Evolutionary conservation across 495 filamentous ascomycete genomes (phyloP).

Genomic region (Penicillium silybi): DNA sequence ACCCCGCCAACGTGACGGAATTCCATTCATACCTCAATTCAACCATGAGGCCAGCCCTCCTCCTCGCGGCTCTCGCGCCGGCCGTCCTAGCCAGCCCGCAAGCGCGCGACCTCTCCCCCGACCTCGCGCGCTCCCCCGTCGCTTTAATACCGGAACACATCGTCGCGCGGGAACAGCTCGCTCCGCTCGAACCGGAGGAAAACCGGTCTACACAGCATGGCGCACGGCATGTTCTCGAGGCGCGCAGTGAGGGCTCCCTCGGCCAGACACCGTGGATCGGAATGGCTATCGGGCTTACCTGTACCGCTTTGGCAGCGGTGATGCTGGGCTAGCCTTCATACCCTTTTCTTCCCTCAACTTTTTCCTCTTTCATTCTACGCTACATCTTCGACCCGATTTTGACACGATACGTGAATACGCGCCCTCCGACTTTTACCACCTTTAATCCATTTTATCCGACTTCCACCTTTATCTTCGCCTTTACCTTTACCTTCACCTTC

Average conservation of each 20-base stretch:
- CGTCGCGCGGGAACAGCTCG: conserved; percentile 4
- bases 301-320: conserved; percentile 41
- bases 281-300: conserved; percentile 46
- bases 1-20: neutral
- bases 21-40: neutral
- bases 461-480: conserved; percentile 2
- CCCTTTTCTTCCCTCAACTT: conserved; percentile 15
- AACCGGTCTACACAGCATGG: neutral
- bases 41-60: conserved; percentile 33
- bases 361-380: conserved; percentile 6
- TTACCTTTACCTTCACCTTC: neutral
- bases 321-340: conserved; percentile 35
- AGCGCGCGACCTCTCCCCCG: conserved; percentile 18
- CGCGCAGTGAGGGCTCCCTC: conserved; percentile 42
- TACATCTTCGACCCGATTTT: conserved; percentile 15
- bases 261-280: conserved; percentile 49
- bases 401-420: conserved; percentile 22
- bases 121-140: conserved; percentile 23
- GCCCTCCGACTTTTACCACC: conserved; percentile 4
- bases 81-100: conserved; percentile 29
- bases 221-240: conserved; percentile 25
- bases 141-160: conserved; percentile 28
- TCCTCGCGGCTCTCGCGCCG: conserved; percentile 33
- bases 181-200: neutral
- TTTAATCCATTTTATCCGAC: neutral